Conservation (phyloP, 495 filamentous ascomycete species). For the Talaromyces nanjingensis region DNA sequence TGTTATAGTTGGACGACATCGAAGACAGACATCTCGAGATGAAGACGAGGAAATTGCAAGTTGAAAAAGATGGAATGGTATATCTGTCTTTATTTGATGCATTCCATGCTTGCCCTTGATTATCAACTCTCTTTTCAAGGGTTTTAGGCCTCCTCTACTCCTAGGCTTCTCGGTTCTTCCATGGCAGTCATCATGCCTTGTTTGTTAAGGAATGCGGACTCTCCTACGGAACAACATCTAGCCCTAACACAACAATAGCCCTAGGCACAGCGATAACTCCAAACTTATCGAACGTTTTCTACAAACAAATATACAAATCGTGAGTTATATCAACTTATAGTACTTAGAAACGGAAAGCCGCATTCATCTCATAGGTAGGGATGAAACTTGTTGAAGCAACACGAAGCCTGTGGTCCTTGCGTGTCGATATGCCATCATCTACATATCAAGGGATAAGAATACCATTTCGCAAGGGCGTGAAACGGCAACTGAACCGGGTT, state of each 20-base stretch:
- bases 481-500: no score
- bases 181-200: neutral
- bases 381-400: no score
- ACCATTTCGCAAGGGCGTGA: no score
- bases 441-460: no score
- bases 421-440: no score
- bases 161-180: neutral
- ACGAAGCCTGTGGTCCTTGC: no score
- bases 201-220: neutral
- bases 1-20: no score
- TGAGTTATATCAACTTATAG: neutral
- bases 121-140: neutral
- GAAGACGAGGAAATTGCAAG: neutral
- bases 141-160: neutral
- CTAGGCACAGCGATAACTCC: neutral
- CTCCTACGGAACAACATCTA: neutral
- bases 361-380: no score
- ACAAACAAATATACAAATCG: no score
- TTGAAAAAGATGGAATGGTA: neutral
- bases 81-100: neutral
- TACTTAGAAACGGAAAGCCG: neutral
- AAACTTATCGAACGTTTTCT: neutral
- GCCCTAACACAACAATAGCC: neutral
- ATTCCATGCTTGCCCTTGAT: neutral
- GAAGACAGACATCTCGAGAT: neutral